Conservation (phyloP, 2,329 filamentous ascomycete species). For the Aspergillus carbonarius region DNA sequence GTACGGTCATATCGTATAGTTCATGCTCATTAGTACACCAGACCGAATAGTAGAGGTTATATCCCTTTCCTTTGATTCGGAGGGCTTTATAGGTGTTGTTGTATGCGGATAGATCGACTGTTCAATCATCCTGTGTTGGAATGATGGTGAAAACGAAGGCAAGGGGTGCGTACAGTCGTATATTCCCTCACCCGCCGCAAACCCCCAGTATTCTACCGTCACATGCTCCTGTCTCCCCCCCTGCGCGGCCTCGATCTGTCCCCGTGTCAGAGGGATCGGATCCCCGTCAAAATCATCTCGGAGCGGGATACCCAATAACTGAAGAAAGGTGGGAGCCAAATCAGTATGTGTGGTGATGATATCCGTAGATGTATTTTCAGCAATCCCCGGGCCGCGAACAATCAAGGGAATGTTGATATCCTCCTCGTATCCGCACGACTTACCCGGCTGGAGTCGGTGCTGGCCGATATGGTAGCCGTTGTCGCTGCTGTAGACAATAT, state of each 20-base stretch:
- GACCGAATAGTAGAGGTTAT: slow-evolving; percentile 41
- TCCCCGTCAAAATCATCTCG: neutral
- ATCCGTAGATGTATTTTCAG: slow-evolving; percentile 38
- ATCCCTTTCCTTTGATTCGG: slow-evolving; percentile 33
- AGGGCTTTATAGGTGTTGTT: slow-evolving; percentile 43
- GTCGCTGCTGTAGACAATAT: slow-evolving; percentile 58
- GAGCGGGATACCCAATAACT: neutral
- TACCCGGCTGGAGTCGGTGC: slow-evolving; percentile 56
- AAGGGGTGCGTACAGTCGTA: neutral
- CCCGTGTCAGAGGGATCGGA: neutral
- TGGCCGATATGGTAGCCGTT: slow-evolving; percentile 61
- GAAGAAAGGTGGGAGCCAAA: neutral
- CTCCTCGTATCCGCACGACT: slow-evolving; percentile 56
- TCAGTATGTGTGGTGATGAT: slow-evolving; percentile 57
- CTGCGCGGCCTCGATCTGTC: neutral
- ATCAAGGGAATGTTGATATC: slow-evolving; percentile 59
- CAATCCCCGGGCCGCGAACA: slow-evolving; percentile 57
- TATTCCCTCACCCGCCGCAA: neutral
- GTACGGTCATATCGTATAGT: slow-evolving; percentile 37
- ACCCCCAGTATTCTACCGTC: slow-evolving; percentile 2
- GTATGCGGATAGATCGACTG: slow-evolving; percentile 17
- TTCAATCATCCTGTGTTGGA: fast-evolving
- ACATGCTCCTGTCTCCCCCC: neutral
- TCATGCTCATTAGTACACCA: slow-evolving; percentile 44
- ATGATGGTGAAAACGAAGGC: neutral